Evolutionary conservation across 2,329 filamentous ascomycete species (phyloP).

Genomic region (Elsinoe fawcettii): DNA sequence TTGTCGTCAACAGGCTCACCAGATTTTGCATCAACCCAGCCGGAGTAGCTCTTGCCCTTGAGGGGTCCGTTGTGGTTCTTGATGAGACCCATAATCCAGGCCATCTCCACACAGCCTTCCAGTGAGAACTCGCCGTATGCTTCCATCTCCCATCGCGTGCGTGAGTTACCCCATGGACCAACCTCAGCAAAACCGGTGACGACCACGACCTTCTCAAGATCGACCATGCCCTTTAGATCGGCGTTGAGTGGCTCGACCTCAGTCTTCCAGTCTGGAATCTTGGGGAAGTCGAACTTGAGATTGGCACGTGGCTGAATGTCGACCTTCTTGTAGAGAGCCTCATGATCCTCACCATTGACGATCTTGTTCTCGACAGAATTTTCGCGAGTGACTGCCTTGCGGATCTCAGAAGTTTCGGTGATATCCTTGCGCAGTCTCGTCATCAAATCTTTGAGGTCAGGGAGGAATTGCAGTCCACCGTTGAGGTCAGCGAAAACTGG

Average conservation of each 20-base stretch:
- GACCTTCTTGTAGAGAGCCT: constrained; percentile 90
- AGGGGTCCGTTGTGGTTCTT: constrained; percentile 95
- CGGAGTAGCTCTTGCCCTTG: constrained; percentile 93
- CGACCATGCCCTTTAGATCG: constrained; percentile 92
- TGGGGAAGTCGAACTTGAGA: constrained; percentile 94
- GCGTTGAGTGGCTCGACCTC: constrained; percentile 85
- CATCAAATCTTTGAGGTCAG: constrained; percentile 91
- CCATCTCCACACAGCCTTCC: constrained; percentile 98
- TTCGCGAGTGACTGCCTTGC: constrained; percentile 89
- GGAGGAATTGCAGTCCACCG: constrained; percentile 94
- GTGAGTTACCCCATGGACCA: constrained; percentile 96
- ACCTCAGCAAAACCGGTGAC: constrained; percentile 95
- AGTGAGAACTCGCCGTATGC: constrained; percentile 93
- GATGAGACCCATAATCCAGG: constrained; percentile 99
- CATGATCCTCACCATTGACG: constrained; percentile 87
- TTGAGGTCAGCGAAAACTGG: constrained; percentile 97
- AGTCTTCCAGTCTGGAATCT: constrained; percentile 80
- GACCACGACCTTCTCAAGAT: constrained; percentile 95
- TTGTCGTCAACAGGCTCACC: constrained; percentile 96
- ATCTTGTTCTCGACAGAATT: constrained; percentile 95
- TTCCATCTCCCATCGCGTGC: constrained; percentile 99
- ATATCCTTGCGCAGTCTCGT: constrained; percentile 87
- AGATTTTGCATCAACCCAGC: constrained; percentile 92
- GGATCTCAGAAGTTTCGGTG: constrained; percentile 88
- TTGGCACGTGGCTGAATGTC: constrained; percentile 90